phyloP scores from a whole-genome alignment of 2,329 filamentous ascomycete genomes.

The Sclerotinia glacialis region DNA sequence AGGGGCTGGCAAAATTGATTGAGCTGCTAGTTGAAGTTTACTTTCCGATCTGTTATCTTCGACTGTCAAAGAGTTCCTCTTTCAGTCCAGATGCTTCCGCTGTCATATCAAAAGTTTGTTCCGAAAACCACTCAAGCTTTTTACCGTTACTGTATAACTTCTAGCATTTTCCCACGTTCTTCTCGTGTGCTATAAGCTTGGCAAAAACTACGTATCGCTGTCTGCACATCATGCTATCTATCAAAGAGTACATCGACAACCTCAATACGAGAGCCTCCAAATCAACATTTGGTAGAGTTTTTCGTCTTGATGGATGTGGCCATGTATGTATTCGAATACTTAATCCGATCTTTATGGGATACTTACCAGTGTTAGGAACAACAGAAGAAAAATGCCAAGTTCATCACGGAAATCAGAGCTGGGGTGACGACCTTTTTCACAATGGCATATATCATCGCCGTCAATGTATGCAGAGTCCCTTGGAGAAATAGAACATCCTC shows the following conservation, averaged over 20 bases:
- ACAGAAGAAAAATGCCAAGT: constrained; percentile 65
- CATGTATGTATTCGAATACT: constrained; percentile 52
- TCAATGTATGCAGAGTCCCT: constrained; percentile 50
- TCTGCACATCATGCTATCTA: constrained; percentile 17
- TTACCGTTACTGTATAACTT: constrained; percentile 27
- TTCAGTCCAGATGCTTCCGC: constrained; percentile 20
- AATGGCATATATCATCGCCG: constrained; percentile 83
- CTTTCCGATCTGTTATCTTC: constrained; percentile 21
- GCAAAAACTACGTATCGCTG: neutral
- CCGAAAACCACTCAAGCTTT: constrained; percentile 6
- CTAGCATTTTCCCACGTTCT: constrained; percentile 28
- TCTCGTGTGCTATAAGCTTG: constrained; percentile 22
- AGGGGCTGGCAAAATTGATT: constrained; percentile 9
- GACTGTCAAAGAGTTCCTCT: neutral
- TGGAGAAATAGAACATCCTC: neutral
- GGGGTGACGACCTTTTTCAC: constrained; percentile 77
- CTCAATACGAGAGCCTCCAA: constrained; percentile 42
- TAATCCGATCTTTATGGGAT: neutral
- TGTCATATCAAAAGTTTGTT: constrained; percentile 21
- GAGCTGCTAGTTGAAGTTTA: constrained; percentile 6
- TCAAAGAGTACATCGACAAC: constrained; percentile 26
- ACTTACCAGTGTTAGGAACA: constrained; percentile 50
- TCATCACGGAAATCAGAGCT: constrained; percentile 75
- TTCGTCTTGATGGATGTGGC: constrained; percentile 64
- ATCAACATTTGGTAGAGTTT: constrained; percentile 56